These are phyloP conservation scores for Begonia fuchsioides DNA, from an alignment of 306 rosid genomes.

Conservation along the genomic window DNA sequence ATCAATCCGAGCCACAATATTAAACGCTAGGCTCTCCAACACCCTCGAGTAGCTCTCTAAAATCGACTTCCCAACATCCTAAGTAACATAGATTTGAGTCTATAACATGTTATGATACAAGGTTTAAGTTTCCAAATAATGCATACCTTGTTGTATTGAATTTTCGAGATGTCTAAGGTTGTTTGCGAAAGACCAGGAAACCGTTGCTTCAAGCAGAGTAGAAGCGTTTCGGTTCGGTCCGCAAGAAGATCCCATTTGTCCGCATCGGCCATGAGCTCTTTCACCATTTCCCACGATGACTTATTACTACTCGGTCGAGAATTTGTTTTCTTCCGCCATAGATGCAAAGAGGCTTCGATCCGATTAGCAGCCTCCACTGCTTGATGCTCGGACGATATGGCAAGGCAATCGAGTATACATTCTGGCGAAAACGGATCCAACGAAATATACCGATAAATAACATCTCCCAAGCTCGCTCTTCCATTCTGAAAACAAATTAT, in stretches of 20 bases:
- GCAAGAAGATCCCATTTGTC: slow-evolving; percentile 83
- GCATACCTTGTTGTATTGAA: slow-evolving; percentile 74
- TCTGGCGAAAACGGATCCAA: slow-evolving; percentile 83
- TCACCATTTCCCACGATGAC: slow-evolving; percentile 96
- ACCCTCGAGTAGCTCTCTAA: slow-evolving; percentile 95
- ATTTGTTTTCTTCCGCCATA: slow-evolving; percentile 53
- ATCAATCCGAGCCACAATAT: slow-evolving; percentile 69
- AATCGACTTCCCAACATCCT: slow-evolving; percentile 89
- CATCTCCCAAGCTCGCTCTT: slow-evolving; percentile 68
- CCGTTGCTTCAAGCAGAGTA: slow-evolving; percentile 70
- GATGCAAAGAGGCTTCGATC: slow-evolving; percentile 61
- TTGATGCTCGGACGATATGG: slow-evolving; percentile 86
- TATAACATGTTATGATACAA: not conserved
- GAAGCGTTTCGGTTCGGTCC: slow-evolving; percentile 77
- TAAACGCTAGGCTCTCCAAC: slow-evolving; percentile 79
- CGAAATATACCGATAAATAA: slow-evolving; percentile 72
- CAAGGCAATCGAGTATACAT: slow-evolving; percentile 76
- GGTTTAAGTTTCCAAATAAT: not conserved
- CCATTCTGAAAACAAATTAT: slow-evolving; percentile 53
- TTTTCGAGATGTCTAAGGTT: slow-evolving; percentile 75
- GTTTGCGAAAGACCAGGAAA: slow-evolving; percentile 95
- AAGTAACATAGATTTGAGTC: slow-evolving; percentile 9
- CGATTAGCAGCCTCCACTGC: slow-evolving; percentile 80
- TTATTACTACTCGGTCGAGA: slow-evolving; percentile 36
- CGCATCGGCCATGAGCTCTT: slow-evolving; percentile 74